Base-by-base conservation (phyloP, 352 stramenopile genomes). In the Pythium utonaiense region DNA sequence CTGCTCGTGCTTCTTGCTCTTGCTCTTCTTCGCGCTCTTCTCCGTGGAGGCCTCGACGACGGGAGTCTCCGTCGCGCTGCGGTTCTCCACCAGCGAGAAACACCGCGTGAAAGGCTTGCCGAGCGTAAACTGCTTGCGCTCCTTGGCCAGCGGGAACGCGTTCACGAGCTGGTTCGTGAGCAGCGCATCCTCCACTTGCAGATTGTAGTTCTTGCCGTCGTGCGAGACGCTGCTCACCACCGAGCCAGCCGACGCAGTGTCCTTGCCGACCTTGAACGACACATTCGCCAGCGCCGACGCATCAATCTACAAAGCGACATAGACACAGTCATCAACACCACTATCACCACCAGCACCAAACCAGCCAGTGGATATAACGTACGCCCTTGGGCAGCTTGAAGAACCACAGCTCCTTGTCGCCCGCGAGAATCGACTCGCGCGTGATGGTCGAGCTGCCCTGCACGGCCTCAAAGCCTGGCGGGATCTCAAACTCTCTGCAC, bases 321-420 rank as follows among this genome's bases (percentile, higher is more conserved):
- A 27, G 3, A 16, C n/a, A 27, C 3, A 6, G 13, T 27, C 17
- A 25, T 1, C 16, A 10, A 17, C 4, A n/a, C 6, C 40, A 47
- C 8, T 47, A 47, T 19, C n/a, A 27, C 40, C 14, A 14, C 40
- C 40, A 25, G 58, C 12, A 67, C 8, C 12, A 34, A 17, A 9
- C 3, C 14, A 34, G 65, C 22, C 3, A 48, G 0, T 12, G 13
- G 10, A 22, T 3, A 38, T 0, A 1, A 86, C 83, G 50, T 74
- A 92, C 83, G 53, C 88, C 66, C 66, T 91, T 93, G 34, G 83
- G 83, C 22, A 93, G 76, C 67, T 89, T 90, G 58, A 93, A 91
- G 56, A 93, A 87, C 83, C 83, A 93, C n/a, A 93, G 75, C 60
- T 93, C 83, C 66, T 91, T 83, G 58, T 89, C 79, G n/a, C 77